These are phyloP conservation scores for Byssochlamys sp. DNA, from an alignment of 2,329 filamentous ascomycete genomes.

Conservation along the genomic window DNA sequence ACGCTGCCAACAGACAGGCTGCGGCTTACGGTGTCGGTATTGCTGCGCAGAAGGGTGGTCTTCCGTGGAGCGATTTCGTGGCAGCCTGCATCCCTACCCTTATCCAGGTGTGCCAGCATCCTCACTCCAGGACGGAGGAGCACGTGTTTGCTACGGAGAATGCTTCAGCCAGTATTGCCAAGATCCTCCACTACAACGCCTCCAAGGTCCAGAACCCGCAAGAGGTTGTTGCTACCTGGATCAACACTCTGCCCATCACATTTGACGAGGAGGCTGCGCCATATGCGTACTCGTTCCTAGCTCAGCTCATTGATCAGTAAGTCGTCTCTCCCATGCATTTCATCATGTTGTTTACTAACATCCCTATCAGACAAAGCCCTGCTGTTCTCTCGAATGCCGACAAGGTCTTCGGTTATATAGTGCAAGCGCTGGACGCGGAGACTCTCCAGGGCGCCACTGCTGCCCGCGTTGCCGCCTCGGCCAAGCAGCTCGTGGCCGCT, in stretches of 20 bases:
- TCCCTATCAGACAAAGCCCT: constrained; percentile 64
- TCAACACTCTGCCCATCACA: constrained; percentile 79
- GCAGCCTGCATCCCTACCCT: constrained; percentile 68
- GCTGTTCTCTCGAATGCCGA: constrained; percentile 66
- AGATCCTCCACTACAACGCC: constrained; percentile 85
- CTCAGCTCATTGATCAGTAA: constrained; percentile 88
- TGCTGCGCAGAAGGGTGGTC: constrained; percentile 82
- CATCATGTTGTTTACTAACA: constrained; percentile 7
- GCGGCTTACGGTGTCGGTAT: constrained; percentile 93
- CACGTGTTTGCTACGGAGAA: constrained; percentile 97
- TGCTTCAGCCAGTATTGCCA: constrained; percentile 88
- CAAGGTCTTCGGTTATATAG: constrained; percentile 76
- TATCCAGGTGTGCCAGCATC: constrained; percentile 73
- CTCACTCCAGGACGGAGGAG: constrained; percentile 77
- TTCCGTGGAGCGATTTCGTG: constrained; percentile 78
- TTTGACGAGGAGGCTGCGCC: constrained; percentile 97
- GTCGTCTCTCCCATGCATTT: constrained; percentile 32
- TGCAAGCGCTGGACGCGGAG: constrained; percentile 80
- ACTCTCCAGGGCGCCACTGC: constrained; percentile 79
- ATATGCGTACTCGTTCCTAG: constrained; percentile 86
- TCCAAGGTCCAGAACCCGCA: constrained; percentile 66
- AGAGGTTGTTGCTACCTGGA: constrained; percentile 71
- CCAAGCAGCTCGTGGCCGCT: constrained; percentile 65
- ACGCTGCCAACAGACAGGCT: constrained; percentile 87
- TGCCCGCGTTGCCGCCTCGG: constrained; percentile 62